phyloP scores from a whole-genome alignment of 805 yeast genomes.

The Metschnikowia drakensbergensis region DNA sequence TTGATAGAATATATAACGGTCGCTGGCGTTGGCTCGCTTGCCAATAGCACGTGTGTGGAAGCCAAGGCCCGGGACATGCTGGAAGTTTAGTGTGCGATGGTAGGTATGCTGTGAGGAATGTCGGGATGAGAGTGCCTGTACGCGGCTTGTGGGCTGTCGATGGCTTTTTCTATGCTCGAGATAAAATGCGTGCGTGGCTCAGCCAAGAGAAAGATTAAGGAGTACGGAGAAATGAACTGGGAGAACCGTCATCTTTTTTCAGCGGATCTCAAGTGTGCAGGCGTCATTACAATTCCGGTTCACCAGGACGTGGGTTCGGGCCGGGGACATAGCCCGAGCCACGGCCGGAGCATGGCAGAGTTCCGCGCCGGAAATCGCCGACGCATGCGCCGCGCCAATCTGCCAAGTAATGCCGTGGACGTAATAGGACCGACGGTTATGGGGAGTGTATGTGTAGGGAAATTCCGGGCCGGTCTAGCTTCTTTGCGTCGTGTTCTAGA shows the following conservation, averaged over 20 bases:
- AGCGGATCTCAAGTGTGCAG: neutral
- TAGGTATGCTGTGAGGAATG: neutral
- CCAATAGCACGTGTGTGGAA: slow-evolving; percentile 54
- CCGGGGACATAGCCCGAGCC: too few species aligned
- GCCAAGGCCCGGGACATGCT: slow-evolving; percentile 60
- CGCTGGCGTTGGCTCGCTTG: slow-evolving; percentile 48
- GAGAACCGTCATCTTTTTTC: neutral
- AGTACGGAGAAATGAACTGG: neutral
- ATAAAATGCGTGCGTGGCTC: neutral
- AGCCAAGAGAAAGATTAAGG: neutral
- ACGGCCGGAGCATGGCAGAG: too few species aligned
- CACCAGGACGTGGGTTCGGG: too few species aligned
- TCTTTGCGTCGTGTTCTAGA: too few species aligned
- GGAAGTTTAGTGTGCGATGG: neutral
- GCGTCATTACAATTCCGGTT: neutral
- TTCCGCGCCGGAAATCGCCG: neutral
- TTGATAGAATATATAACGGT: slow-evolving; percentile 57
- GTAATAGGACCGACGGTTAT: too few species aligned
- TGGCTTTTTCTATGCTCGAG: neutral
- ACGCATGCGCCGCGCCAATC: neutral
- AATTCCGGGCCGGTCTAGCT: too few species aligned
- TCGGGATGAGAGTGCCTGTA: too few species aligned
- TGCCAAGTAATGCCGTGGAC: neutral
- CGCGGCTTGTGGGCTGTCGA: too few species aligned
- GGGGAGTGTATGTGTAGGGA: too few species aligned